Percentiles rank a stretch among this genome's conserved stretches.
phyloP scores from a whole-genome alignment of 805 yeast genomes.

The Danielia reshetovae region DNA sequence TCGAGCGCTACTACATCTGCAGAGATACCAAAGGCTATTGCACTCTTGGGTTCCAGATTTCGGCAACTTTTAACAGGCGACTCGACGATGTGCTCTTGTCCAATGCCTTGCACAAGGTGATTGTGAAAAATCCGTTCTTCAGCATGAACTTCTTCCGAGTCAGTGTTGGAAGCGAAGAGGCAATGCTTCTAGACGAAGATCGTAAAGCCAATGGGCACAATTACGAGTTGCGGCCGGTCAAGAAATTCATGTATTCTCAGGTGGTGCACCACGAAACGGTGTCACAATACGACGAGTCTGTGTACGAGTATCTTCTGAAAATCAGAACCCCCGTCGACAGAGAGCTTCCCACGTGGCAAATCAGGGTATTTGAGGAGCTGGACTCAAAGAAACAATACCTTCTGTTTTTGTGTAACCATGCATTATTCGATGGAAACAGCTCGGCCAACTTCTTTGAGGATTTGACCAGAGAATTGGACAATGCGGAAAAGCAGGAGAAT shows the following conservation, averaged over 20 bases:
- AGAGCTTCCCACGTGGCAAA: conserved; percentile 8
- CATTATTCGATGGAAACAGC: conserved; percentile 13
- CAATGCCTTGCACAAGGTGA: conserved; percentile 9
- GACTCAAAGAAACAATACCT: conserved; percentile 5
- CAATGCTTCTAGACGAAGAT: neutral
- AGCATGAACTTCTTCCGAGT: conserved; percentile 9
- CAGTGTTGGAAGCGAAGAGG: neutral
- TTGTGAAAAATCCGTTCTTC: conserved; percentile 6
- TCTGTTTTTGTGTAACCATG: conserved; percentile 11
- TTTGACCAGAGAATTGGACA: conserved; percentile 2
- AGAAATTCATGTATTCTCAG: conserved; percentile 5
- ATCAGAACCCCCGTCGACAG: conserved; percentile 6
- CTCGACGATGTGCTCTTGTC: conserved; percentile 8
- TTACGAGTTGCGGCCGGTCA: conserved; percentile 5
- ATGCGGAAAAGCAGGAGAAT: neutral
- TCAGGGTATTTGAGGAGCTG: conserved; percentile 2
- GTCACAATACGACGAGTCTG: conserved; percentile 3
- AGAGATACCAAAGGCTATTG: conserved; percentile 10
- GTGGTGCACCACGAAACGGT: conserved; percentile 6
- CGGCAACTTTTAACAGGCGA: conserved; percentile 4
- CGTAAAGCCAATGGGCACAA: conserved; percentile 6
- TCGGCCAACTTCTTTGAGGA: conserved; percentile 10
- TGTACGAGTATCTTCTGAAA: conserved; percentile 3
- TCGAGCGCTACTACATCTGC: conserved; percentile 12
- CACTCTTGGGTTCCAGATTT: conserved; percentile 11